Percentiles rank a stretch among this genome's conserved stretches.
phyloP scores from a whole-genome alignment of 495 filamentous ascomycete genomes.

The Aspergillus indologenus region DNA sequence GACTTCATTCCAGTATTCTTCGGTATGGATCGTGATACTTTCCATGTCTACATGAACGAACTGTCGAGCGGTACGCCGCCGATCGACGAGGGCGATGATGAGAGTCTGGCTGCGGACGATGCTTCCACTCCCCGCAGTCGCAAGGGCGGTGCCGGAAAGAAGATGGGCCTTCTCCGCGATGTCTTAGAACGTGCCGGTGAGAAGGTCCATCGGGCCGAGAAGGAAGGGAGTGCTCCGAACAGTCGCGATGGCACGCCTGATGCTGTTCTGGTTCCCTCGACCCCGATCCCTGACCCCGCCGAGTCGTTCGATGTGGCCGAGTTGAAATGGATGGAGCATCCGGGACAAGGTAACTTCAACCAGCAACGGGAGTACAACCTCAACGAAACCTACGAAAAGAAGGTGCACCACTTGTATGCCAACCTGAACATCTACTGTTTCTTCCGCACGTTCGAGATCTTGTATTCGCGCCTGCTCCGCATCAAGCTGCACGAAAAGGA shows the following conservation, averaged over 20 bases:
- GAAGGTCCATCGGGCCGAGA: slow-evolving; percentile 62
- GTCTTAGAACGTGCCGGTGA: slow-evolving; percentile 72
- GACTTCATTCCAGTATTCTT: slow-evolving; percentile 89
- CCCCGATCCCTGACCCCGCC: slow-evolving; percentile 44
- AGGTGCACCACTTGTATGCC: slow-evolving; percentile 79
- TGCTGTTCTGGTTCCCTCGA: slow-evolving; percentile 55
- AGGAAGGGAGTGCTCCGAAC: slow-evolving; percentile 70
- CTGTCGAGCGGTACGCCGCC: slow-evolving; percentile 57
- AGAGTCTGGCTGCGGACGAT: slow-evolving; percentile 47
- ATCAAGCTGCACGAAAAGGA: slow-evolving; percentile 74
- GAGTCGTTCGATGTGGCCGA: slow-evolving; percentile 47
- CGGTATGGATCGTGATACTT: slow-evolving; percentile 69
- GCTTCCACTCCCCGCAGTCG: slow-evolving; percentile 52
- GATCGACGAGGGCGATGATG: slow-evolving; percentile 72
- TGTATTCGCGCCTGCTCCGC: slow-evolving; percentile 77
- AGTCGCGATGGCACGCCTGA: slow-evolving; percentile 88
- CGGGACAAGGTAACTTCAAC: slow-evolving; percentile 48
- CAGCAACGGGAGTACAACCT: slow-evolving; percentile 63
- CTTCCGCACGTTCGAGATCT: slow-evolving; percentile 82
- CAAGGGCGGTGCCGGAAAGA: slow-evolving; percentile 65
- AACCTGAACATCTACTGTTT: slow-evolving; percentile 90
- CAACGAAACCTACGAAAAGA: slow-evolving; percentile 76
- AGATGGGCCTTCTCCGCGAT: slow-evolving; percentile 77
- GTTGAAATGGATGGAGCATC: slow-evolving; percentile 60
- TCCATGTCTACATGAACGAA: slow-evolving; percentile 73